These are phyloP conservation scores for Zoysia matrella DNA, from an alignment of 202 grass and related monocot species.

Conservation along the genomic window DNA sequence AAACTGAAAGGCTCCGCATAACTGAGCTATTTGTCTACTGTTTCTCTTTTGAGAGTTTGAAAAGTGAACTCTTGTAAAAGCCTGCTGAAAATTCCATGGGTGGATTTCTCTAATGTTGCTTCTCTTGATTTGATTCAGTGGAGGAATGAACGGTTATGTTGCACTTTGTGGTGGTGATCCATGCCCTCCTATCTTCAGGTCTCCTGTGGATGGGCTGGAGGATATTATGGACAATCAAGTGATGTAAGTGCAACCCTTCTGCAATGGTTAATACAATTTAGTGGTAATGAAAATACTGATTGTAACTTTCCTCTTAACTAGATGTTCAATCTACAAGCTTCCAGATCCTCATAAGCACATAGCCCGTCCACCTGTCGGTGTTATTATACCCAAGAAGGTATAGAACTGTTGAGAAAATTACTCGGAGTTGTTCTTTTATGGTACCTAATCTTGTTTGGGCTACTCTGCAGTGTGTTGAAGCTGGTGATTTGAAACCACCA, in stretches of 20 bases:
- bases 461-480: conserved; percentile 64
- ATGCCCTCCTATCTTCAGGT: too few species aligned
- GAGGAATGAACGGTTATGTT: too few species aligned
- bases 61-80: neutral
- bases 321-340: conserved; percentile 21
- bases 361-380: conserved; percentile 69
- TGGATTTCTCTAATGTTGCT: conserved; percentile 31
- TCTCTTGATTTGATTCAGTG: neutral
- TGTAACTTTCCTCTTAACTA: conserved; percentile 41
- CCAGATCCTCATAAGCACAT: conserved; percentile 74
- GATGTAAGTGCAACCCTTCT: conserved; percentile 60
- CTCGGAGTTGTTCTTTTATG: neutral
- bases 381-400: conserved; percentile 98
- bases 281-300: conserved; percentile 31
- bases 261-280: conserved; percentile 29
- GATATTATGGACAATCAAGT: neutral
- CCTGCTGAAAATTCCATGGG: conserved; percentile 7
- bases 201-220: too few species aligned
- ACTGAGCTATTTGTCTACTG: neutral
- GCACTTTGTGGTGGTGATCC: too few species aligned
- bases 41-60: neutral
- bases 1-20: neutral
- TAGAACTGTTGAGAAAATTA: neutral
- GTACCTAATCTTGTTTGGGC: conserved; percentile 31
- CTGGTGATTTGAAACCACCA: conserved; percentile 87